Conservation (phyloP, 75 land plant species). For the Gnetum montanum region DNA sequence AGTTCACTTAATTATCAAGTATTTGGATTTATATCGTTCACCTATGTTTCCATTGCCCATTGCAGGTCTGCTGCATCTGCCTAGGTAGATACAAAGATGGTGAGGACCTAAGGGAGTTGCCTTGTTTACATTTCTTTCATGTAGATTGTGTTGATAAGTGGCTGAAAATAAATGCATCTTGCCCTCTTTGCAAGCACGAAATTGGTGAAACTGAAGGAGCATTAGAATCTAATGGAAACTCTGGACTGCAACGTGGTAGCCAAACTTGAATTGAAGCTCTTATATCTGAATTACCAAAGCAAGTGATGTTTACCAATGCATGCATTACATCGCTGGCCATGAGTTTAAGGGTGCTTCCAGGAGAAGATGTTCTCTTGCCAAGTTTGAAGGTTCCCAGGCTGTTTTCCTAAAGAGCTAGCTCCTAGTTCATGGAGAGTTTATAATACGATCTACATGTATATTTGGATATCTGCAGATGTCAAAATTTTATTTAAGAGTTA, state of each 20-base stretch:
- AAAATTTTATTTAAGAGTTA: too few species aligned
- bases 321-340: too few species aligned
- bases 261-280: conserved; percentile 1
- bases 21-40: neutral
- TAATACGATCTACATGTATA: too few species aligned
- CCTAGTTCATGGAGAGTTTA: too few species aligned
- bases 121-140: conserved; percentile 77
- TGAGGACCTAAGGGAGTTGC: conserved; percentile 65
- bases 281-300: too few species aligned
- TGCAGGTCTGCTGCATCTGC: conserved; percentile 76
- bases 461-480: too few species aligned
- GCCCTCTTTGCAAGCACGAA: conserved; percentile 87
- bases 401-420: too few species aligned
- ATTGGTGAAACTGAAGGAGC: conserved; percentile 31
- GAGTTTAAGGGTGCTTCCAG: too few species aligned
- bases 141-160: conserved; percentile 80
- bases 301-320: too few species aligned
- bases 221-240: conserved; percentile 1
- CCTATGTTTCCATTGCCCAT: neutral
- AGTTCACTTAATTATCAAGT: neutral
- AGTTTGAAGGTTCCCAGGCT: too few species aligned
- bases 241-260: neutral
- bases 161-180: conserved; percentile 79
- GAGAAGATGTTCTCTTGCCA: too few species aligned
- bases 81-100: conserved; percentile 62